Evolutionary conservation across 202 grass and related monocot genomes (phyloP).

Genomic region (Bolboschoenoplectus hybrid): DNA sequence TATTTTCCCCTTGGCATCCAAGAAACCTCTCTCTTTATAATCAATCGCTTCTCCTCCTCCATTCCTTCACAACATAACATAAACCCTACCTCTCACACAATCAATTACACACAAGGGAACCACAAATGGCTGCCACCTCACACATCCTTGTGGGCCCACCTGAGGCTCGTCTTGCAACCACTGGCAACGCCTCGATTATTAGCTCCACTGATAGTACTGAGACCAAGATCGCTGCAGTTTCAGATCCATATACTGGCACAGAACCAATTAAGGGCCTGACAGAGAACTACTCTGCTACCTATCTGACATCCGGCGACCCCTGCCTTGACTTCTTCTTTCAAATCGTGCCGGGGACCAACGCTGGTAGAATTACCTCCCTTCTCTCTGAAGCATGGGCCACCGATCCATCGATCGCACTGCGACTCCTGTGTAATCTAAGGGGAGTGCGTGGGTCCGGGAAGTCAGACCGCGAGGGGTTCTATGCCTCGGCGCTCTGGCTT

Average conservation of each 20-base stretch:
- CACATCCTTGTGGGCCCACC: conserved; percentile 61
- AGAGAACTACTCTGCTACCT: conserved; percentile 65
- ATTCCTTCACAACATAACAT: not conserved
- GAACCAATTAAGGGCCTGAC: conserved; percentile 37
- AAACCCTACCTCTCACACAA: not conserved
- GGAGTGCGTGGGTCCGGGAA: conserved; percentile 76
- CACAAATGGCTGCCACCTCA: conserved; percentile 15
- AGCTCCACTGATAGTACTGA: not conserved
- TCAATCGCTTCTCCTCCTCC: not conserved
- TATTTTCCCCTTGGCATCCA: conserved; percentile 47
- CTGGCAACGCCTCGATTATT: not conserved
- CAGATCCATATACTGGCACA: conserved; percentile 14
- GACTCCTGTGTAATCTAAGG: conserved; percentile 68
- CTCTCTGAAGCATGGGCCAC: conserved; percentile 57
- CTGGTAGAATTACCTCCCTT: conserved; percentile 32
- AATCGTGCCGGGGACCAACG: conserved; percentile 50
- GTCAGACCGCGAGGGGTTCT: conserved; percentile 88
- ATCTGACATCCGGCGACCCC: conserved; percentile 58
- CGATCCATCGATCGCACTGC: conserved; percentile 55
- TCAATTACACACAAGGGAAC: not conserved
- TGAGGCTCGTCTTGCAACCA: conserved; percentile 33
- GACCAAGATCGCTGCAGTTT: not conserved
- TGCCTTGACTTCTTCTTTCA: conserved; percentile 92
- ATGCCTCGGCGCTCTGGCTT: conserved; percentile 76
- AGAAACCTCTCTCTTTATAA: conserved; percentile 41